These are phyloP conservation scores for Cutaneotrichosporon arboriforme DNA, from an alignment of 1,284 basidiomycete genomes.

Conservation along the genomic window DNA sequence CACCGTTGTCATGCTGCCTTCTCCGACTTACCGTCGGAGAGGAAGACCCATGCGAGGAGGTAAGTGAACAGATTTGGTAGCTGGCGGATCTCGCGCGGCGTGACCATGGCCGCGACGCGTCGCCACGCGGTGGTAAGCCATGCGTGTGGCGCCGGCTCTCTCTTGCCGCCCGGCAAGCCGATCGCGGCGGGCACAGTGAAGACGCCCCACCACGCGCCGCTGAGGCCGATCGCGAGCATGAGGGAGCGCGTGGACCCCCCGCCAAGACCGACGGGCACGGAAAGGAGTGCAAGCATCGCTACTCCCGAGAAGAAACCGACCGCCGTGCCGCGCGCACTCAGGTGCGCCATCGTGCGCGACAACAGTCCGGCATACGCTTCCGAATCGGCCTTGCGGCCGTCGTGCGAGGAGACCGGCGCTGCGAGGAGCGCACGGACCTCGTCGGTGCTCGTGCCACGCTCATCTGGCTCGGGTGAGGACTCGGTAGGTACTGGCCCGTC, in stretches of 20 bases:
- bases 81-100: conserved; percentile 61
- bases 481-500: not conserved
- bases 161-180: conserved; percentile 56
- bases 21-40: conserved; percentile 66
- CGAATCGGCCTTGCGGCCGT: conserved; percentile 12
- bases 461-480: not conserved
- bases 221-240: conserved; percentile 69
- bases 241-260: conserved; percentile 67
- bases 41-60: conserved; percentile 81
- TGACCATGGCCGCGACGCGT: conserved; percentile 56
- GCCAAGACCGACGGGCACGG: conserved; percentile 64
- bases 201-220: conserved; percentile 76
- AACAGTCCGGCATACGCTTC: conserved; percentile 54
- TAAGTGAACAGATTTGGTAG: conserved; percentile 80
- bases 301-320: conserved; percentile 68
- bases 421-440: conserved; percentile 22
- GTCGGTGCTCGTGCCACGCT: not conserved
- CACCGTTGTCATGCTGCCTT: not conserved
- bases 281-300: conserved; percentile 64
- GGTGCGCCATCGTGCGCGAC: conserved; percentile 65
- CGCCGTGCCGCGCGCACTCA: conserved; percentile 76
- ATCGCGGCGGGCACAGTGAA: conserved; percentile 69
- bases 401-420: not conserved
- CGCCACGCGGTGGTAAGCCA: conserved; percentile 33
- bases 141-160: conserved; percentile 15